Evolutionary conservation across 768 basidiomycete genomes (phyloP).

Genomic region (Grammothele lineata): DNA sequence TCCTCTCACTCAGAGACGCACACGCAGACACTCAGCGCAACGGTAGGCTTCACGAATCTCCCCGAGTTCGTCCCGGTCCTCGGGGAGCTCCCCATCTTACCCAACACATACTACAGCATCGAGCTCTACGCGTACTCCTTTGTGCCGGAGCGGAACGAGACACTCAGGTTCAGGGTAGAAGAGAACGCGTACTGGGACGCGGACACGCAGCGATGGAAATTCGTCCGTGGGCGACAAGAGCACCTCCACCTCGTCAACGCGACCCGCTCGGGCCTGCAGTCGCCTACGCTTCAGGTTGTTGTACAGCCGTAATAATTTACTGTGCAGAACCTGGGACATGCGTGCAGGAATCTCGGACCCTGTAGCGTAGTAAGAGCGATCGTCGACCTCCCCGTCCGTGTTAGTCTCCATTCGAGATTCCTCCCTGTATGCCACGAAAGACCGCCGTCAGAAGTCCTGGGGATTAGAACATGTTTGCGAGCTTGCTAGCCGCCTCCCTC

Average conservation of each 20-base stretch:
- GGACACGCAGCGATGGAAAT: constrained; percentile 38
- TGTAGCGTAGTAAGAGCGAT: neutral
- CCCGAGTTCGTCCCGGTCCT: constrained; percentile 42
- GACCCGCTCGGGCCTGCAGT: neutral
- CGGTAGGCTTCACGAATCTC: constrained; percentile 43
- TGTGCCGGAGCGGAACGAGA: constrained; percentile 45
- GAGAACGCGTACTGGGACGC: constrained; percentile 42
- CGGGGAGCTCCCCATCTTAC: constrained; percentile 43
- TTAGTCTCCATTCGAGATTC: too few relatives aligned
- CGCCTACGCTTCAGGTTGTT: neutral
- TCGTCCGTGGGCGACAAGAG: constrained; percentile 48
- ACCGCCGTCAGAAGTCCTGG: too few relatives aligned
- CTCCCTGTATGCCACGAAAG: too few relatives aligned
- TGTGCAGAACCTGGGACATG: neutral
- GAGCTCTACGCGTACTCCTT: constrained; percentile 48
- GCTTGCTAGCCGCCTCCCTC: constrained; percentile 81
- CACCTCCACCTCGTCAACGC: constrained; percentile 39
- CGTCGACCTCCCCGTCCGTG: too few relatives aligned
- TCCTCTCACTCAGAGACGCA: too few relatives aligned
- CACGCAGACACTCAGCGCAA: too few relatives aligned
- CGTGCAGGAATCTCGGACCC: neutral
- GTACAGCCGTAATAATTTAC: constrained; percentile 7
- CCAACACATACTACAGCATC: constrained; percentile 50
- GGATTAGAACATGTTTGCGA: constrained; percentile 80
- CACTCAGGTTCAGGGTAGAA: constrained; percentile 41